phyloP scores from a whole-genome alignment of 768 basidiomycete genomes.

The Calocybe indica region DNA sequence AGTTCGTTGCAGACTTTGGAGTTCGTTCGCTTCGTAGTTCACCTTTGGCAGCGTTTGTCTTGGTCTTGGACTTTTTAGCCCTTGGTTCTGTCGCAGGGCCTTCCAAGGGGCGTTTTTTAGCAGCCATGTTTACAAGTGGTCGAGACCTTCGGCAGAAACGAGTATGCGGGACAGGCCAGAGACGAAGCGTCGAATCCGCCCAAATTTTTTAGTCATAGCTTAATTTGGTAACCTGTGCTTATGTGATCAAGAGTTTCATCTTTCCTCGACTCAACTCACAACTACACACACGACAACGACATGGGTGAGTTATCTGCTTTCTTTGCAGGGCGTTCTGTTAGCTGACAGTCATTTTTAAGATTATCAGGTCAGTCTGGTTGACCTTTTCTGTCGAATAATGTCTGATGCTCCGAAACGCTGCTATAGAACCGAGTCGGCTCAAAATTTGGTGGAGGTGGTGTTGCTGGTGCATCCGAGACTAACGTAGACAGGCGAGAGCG shows the following conservation, averaged over 20 bases:
- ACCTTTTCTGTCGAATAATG: background rate
- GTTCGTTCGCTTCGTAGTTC: slow-evolving; percentile 4
- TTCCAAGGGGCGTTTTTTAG: slow-evolving; percentile 59
- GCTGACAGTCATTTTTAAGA: slow-evolving; percentile 29
- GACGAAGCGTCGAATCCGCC: too few species aligned
- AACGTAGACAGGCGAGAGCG: slow-evolving; percentile 96
- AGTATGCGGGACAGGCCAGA: background rate
- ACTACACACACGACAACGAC: too few species aligned
- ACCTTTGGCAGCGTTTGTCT: slow-evolving; percentile 39
- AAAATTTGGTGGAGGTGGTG: slow-evolving; percentile 94
- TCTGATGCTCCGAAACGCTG: slow-evolving; percentile 8
- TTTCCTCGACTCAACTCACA: too few species aligned
- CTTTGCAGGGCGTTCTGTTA: too few species aligned
- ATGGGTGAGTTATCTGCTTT: too few species aligned
- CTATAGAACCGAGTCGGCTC: slow-evolving; percentile 90
- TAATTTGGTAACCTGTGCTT: too few species aligned
- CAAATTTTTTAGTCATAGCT: too few species aligned
- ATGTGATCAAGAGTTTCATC: too few species aligned
- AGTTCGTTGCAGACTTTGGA: slow-evolving; percentile 17
- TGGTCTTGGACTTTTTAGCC: slow-evolving; percentile 14
- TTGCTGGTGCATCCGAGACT: slow-evolving; percentile 90
- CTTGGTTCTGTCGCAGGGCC: slow-evolving; percentile 29
- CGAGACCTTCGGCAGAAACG: too few species aligned
- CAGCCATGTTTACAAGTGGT: slow-evolving; percentile 37
- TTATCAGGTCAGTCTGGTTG: slow-evolving; percentile 51